These are phyloP conservation scores for Rhynchospora pubera DNA, from an alignment of 176 grass and related monocot genomes.

Conservation along the genomic window DNA sequence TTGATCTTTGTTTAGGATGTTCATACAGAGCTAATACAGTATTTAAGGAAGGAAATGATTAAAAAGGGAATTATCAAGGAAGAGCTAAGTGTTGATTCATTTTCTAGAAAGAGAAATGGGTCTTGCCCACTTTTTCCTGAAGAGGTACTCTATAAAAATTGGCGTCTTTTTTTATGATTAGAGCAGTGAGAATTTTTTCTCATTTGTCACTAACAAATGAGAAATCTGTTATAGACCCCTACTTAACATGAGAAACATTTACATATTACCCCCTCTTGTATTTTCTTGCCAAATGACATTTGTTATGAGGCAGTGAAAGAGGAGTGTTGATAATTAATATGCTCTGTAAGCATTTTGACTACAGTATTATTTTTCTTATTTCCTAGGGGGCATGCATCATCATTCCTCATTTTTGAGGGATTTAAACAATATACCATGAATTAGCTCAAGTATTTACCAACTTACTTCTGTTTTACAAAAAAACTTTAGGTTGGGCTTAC, in stretches of 20 bases:
- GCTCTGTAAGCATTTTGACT: background rate
- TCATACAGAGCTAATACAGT: conserved; percentile 92
- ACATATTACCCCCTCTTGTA: background rate
- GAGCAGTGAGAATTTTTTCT: background rate
- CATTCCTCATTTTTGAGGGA: background rate
- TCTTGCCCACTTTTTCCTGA: conserved; percentile 93
- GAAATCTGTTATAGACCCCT: background rate
- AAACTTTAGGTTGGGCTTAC: conserved; percentile 72
- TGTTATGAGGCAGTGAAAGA: background rate
- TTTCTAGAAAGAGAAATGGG: conserved; percentile 73
- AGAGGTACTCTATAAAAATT: conserved; percentile 48
- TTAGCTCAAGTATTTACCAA: background rate
- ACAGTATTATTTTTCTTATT: background rate
- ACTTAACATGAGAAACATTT: background rate
- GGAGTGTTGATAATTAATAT: background rate
- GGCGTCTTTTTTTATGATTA: background rate
- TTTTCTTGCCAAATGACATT: background rate
- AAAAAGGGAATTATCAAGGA: conserved; percentile 63
- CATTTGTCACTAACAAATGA: background rate
- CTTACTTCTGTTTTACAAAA: background rate
- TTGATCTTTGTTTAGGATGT: conserved; percentile 60
- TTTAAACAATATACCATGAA: background rate
- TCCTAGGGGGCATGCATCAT: background rate
- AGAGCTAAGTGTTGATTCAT: conserved; percentile 70
- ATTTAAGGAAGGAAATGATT: conserved; percentile 93